Conservation (phyloP, 768 basidiomycete species). For the Psilocybe cyanescens region DNA sequence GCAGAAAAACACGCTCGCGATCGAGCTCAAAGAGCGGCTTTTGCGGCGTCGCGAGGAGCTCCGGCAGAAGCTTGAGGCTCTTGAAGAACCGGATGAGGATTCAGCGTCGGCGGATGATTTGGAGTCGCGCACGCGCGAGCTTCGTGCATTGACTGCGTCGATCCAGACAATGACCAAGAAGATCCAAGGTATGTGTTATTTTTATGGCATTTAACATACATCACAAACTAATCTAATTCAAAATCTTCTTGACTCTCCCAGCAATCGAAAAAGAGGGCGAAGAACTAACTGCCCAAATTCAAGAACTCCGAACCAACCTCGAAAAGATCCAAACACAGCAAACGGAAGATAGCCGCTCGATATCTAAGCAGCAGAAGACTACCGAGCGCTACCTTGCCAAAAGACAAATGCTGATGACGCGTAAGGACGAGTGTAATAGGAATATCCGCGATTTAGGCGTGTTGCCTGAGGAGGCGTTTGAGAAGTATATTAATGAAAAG, state of each 20-base stretch:
- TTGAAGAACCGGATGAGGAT: constrained; percentile 67
- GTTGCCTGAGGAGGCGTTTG: constrained; percentile 95
- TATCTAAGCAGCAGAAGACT: constrained; percentile 92
- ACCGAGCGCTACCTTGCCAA: constrained; percentile 95
- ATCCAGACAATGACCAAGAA: constrained; percentile 69
- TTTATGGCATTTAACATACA: not conserved
- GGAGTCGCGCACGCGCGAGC: constrained; percentile 68
- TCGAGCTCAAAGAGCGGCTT: constrained; percentile 91
- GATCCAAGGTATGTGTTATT: constrained; percentile 53
- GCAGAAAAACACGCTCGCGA: constrained; percentile 82
- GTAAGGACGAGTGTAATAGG: constrained; percentile 94
- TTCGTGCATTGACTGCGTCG: constrained; percentile 64
- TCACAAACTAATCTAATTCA: too few relatives aligned
- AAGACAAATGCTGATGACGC: constrained; percentile 77
- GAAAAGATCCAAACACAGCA: constrained; percentile 85
- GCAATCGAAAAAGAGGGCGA: constrained; percentile 79
- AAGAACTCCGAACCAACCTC: constrained; percentile 64
- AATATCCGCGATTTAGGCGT: constrained; percentile 97
- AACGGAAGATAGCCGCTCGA: constrained; percentile 81
- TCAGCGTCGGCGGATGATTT: constrained; percentile 67
- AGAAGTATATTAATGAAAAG: constrained; percentile 89
- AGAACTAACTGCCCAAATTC: constrained; percentile 59
- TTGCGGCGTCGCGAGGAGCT: constrained; percentile 81
- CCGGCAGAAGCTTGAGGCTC: constrained; percentile 70
- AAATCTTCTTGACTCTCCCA: constrained; percentile 25